Conservation (phyloP, 768 basidiomycete species). For the Naganishia kalamii region DNA sequence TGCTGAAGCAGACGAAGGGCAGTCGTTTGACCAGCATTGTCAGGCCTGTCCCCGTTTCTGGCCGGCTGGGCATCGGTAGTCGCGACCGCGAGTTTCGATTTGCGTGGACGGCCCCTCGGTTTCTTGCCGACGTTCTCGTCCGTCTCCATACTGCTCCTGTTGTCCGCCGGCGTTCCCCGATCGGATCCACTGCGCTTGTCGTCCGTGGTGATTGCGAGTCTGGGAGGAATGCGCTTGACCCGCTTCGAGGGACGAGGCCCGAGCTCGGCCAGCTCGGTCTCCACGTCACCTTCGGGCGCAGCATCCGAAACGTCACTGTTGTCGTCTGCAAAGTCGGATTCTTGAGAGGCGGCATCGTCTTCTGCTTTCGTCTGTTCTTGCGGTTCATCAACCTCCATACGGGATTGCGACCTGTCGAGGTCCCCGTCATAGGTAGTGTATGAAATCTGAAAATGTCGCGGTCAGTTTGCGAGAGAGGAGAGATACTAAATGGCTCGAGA, state of each 20-base stretch:
- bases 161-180: neutral
- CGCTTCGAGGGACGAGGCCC: neutral
- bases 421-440: neutral
- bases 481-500: neutral
- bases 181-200: neutral
- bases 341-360: conserved; percentile 4
- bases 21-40: neutral
- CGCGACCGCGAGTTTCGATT: neutral
- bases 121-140: neutral
- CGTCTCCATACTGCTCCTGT: neutral
- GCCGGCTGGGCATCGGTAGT: neutral
- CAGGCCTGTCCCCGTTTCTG: neutral
- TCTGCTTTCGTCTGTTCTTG: neutral
- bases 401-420: neutral
- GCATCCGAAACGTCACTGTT: conserved; percentile 7
- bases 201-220: neutral
- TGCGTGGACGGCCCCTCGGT: neutral
- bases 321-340: neutral
- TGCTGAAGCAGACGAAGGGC: neutral
- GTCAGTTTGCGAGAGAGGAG: neutral
- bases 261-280: neutral
- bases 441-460: neutral
- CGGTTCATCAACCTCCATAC: neutral
- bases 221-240: neutral
- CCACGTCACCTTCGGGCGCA: neutral